Evolutionary conservation across 192 early-diverging fungal species (phyloP).

Genomic region (Cladochytrium replicatum): DNA sequence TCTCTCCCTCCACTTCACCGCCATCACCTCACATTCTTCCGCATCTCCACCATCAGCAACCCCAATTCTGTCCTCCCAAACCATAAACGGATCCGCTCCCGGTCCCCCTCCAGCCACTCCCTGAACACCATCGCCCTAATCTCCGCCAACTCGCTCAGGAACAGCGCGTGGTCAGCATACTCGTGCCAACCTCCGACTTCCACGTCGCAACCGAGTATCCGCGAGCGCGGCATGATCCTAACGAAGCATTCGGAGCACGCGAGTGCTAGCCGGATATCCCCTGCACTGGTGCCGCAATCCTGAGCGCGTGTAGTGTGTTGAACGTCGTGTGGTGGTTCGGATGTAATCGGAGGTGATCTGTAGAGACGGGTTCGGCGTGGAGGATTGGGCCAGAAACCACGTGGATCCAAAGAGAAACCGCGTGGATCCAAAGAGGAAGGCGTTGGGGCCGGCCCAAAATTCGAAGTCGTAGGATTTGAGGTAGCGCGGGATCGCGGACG

Average conservation of each 20-base stretch:
- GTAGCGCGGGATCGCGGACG: slow-evolving; percentile 32
- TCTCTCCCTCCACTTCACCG: slow-evolving; percentile 17
- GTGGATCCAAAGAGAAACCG: too few relatives aligned
- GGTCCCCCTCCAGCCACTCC: slow-evolving; percentile 19
- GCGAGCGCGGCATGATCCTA: slow-evolving; percentile 35
- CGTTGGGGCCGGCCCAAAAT: not conserved
- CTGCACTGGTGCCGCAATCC: slow-evolving; percentile 17
- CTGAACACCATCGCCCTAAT: slow-evolving; percentile 42
- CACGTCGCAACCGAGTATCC: too few relatives aligned
- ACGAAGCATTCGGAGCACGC: slow-evolving; percentile 18
- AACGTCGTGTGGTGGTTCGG: slow-evolving; percentile 34
- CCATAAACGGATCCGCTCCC: too few relatives aligned
- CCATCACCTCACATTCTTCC: slow-evolving; percentile 27
- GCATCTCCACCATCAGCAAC: slow-evolving; percentile 9
- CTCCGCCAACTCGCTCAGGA: slow-evolving; percentile 44
- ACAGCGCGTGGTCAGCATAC: slow-evolving; percentile 51
- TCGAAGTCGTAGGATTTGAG: slow-evolving; percentile 2
- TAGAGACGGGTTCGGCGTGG: too few relatives aligned
- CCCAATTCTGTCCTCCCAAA: slow-evolving; percentile 29
- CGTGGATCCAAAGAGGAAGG: slow-evolving; percentile 26
- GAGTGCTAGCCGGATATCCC: slow-evolving; percentile 23
- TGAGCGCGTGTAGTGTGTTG: slow-evolving; percentile 26
- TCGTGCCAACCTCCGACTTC: slow-evolving; percentile 32
- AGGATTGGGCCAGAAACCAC: too few relatives aligned
- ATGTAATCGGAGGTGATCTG: too few relatives aligned